Evolutionary conservation across 2,329 filamentous ascomycete genomes (phyloP).

Genomic region (Cercospora sojina): DNA sequence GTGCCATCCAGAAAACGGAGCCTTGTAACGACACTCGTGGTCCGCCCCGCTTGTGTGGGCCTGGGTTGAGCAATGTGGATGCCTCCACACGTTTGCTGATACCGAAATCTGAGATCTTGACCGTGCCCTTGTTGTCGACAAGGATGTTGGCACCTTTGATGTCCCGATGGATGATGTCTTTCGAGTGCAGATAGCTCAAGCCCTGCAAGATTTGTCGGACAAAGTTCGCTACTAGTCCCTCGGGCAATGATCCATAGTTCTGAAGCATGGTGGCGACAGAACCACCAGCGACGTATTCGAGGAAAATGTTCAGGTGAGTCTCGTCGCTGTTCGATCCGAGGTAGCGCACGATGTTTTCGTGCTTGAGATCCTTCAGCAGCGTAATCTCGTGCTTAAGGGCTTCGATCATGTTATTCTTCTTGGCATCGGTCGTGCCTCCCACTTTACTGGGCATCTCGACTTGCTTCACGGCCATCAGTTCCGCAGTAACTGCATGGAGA

Average conservation of each 20-base stretch:
- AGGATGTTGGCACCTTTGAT: constrained; percentile 99
- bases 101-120: constrained; percentile 99
- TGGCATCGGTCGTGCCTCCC: constrained; percentile 74
- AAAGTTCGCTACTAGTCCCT: constrained; percentile 92
- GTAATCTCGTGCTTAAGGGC: constrained; percentile 96
- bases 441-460: constrained; percentile 84
- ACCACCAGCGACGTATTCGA: constrained; percentile 96
- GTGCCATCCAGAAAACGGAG: constrained; percentile 99
- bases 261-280: constrained; percentile 98
- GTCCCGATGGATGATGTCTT: constrained; percentile 96
- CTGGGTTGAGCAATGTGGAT: constrained; percentile 67
- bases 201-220: constrained; percentile 93
- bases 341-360: constrained; percentile 97
- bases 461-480: constrained; percentile 97
- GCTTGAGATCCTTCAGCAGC: constrained; percentile 87
- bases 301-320: constrained; percentile 96
- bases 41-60: constrained; percentile 53
- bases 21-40: constrained; percentile 80
- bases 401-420: constrained; percentile 97
- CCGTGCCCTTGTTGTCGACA: constrained; percentile 96
- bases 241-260: constrained; percentile 91
- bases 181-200: constrained; percentile 86
- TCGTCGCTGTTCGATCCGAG: constrained; percentile 90
- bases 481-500: constrained; percentile 90
- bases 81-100: constrained; percentile 98